Evolutionary conservation across 176 grass and related monocot species (phyloP), one percentile per base, ranked within the genome.

Genomic region (Eragrostis nindensis): DNA sequence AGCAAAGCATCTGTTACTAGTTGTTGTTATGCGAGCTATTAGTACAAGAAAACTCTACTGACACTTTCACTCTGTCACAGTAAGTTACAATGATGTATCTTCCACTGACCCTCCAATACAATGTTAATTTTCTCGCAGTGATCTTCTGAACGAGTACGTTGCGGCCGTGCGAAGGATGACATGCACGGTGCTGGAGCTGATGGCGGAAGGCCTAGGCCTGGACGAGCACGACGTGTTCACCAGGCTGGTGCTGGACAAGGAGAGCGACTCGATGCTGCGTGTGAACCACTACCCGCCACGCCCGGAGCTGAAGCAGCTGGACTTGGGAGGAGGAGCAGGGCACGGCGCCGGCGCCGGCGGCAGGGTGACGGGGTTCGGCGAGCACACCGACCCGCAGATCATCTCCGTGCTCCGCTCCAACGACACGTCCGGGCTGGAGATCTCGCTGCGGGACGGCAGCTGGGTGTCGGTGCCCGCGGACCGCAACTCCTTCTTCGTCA

Each of bases 371-470:
- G 94, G 91, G 16, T 97, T 97, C 64, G 94, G 94, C 12, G 94
- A 94, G 87, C 94, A 97, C 89, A 97, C 94, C 0, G 94, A 97
- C 66, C 94, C 94, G 5, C 94, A 97, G 74, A 74, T 97, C 82
- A 82, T 97, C 64, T 97, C 94, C 0, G 81, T 94, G n/a, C 83
- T 94, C 46, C 86, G 89, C 6, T 94, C 94, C n/a, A 97, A 97
- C 47, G 79, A 75, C 72, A 70, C 89, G 3, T 74, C 87, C 0
- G 94, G 94, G 10, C 68, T 97, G 0, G 84, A 97, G 87, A 90
- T 97, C 80, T 68, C 84, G 16, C 49, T 94, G n/a, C 88, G 62
- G 0, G 91, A 94, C 18, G 94, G 87, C 11, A 69, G 42, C 29
- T 97, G 94, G 94, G 87, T 73, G 7, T 71, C 94, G 0, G 94